Evolutionary conservation across 768 basidiomycete species (phyloP).

Genomic region (Hericium coralloides): DNA sequence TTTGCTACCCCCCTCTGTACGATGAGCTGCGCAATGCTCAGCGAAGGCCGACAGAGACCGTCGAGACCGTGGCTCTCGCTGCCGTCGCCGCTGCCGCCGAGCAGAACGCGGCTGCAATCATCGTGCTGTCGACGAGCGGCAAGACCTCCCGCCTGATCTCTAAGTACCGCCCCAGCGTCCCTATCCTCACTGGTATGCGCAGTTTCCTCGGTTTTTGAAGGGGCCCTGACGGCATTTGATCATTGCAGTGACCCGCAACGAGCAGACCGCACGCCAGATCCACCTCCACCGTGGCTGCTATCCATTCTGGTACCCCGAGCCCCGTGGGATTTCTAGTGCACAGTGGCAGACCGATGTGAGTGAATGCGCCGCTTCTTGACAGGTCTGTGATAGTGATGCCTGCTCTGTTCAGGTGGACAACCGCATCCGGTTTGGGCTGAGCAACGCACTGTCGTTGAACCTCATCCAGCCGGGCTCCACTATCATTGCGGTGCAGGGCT

Average conservation of each 20-base stretch:
- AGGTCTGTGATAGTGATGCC: constrained; percentile 4
- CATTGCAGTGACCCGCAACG: constrained; percentile 80
- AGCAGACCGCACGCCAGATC: constrained; percentile 92
- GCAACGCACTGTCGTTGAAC: constrained; percentile 72
- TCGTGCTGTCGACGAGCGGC: constrained; percentile 94
- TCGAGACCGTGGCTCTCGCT: constrained; percentile 93
- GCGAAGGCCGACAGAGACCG: constrained; percentile 83
- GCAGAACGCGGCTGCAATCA: constrained; percentile 89
- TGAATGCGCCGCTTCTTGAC: background rate
- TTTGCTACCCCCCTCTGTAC: constrained; percentile 91
- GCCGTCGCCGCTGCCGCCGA: constrained; percentile 93
- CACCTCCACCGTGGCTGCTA: constrained; percentile 96
- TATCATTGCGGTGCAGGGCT: constrained; percentile 95
- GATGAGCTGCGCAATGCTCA: constrained; percentile 79
- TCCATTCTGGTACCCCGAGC: constrained; percentile 94
- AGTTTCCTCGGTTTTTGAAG: background rate
- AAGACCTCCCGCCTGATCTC: constrained; percentile 93
- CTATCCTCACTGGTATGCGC: constrained; percentile 84
- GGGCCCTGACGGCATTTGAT: background rate
- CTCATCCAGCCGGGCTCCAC: constrained; percentile 85
- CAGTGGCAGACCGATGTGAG: constrained; percentile 98
- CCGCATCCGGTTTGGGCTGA: constrained; percentile 82
- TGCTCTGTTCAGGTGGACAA: constrained; percentile 59
- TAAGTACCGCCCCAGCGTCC: constrained; percentile 90
- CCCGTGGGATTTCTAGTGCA: constrained; percentile 76